Percentiles rank a stretch among this genome's conserved stretches.
These are phyloP conservation scores for Aspergillus sp. DNA, from an alignment of 2,329 filamentous ascomycete genomes.

Conservation along the genomic window DNA sequence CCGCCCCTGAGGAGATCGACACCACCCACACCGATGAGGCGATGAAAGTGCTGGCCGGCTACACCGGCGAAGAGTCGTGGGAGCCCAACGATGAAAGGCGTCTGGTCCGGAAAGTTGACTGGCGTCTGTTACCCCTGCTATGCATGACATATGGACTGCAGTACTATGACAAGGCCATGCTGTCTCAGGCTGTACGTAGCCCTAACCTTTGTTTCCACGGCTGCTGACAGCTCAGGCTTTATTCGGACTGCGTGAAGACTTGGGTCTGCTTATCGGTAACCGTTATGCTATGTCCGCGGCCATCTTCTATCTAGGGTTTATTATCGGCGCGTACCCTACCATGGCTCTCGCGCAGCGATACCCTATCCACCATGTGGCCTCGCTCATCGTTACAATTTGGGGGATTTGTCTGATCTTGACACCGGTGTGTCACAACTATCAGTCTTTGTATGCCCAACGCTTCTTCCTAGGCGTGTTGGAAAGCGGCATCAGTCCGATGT, in stretches of 20 bases:
- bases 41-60: slow-evolving; percentile 42
- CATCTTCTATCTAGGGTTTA: slow-evolving; percentile 53
- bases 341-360: slow-evolving; percentile 46
- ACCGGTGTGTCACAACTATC: slow-evolving; percentile 38
- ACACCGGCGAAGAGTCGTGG: slow-evolving; percentile 46
- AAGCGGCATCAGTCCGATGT: slow-evolving; percentile 56
- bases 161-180: slow-evolving; percentile 56
- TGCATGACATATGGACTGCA: slow-evolving; percentile 49
- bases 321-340: slow-evolving; percentile 49
- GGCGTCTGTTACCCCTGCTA: slow-evolving; percentile 47
- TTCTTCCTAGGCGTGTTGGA: slow-evolving; percentile 61
- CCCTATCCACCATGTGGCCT: slow-evolving; percentile 49
- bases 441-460: slow-evolving; percentile 45
- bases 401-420: slow-evolving; percentile 31
- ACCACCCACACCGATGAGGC: slow-evolving; percentile 43
- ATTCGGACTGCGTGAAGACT: slow-evolving; percentile 44
- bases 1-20: slow-evolving; percentile 22
- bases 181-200: slow-evolving; percentile 47
- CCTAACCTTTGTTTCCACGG: background rate
- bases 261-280: slow-evolving; percentile 41
- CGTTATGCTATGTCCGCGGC: slow-evolving; percentile 47
- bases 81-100: slow-evolving; percentile 44
- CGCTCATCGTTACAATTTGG: slow-evolving; percentile 16
- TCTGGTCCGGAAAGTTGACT: slow-evolving; percentile 45
- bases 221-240: slow-evolving; percentile 29